Percentiles rank a stretch among this genome's conserved stretches.
Conservation (phyloP, 345 rosid genomes). For the Eucalyptus cladocalyx region DNA sequence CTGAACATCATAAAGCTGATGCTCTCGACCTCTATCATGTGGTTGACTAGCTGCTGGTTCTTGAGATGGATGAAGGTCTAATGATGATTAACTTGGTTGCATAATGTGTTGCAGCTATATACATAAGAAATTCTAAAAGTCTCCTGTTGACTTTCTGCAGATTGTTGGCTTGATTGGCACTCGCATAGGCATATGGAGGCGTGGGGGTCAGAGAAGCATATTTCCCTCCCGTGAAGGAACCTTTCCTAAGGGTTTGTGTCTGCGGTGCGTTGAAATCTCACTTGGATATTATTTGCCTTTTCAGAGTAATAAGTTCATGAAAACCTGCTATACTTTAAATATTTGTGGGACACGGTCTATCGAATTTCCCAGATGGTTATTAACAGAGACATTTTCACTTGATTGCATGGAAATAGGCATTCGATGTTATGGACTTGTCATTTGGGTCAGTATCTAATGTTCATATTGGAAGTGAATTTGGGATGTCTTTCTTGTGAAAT, state of each 20-base stretch:
- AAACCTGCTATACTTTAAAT: not conserved
- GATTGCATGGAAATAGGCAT: not conserved
- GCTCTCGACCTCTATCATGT: not conserved
- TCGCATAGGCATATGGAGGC: slow-evolving; percentile 82
- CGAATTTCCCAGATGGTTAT: not conserved
- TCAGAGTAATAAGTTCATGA: not conserved
- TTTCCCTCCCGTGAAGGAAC: slow-evolving; percentile 75
- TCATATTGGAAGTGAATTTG: not conserved
- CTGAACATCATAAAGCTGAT: not conserved
- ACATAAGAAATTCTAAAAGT: not conserved
- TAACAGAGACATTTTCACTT: not conserved
- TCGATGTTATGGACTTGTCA: not conserved
- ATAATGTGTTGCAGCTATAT: not conserved
- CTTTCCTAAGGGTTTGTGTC: slow-evolving; percentile 59
- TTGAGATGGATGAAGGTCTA: not conserved
- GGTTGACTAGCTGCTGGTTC: not conserved
- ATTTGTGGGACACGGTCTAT: not conserved
- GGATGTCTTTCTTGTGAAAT: not conserved
- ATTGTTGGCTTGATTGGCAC: slow-evolving; percentile 83
- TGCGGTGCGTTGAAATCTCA: slow-evolving; percentile 43
- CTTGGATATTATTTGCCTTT: not conserved
- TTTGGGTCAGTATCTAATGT: not conserved
- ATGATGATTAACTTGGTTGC: not conserved
- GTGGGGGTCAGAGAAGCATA: slow-evolving; percentile 53
- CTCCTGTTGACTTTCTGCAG: slow-evolving; percentile 12